phyloP scores from a whole-genome alignment of 441 rosid species.

The Corymbia calophylla region DNA sequence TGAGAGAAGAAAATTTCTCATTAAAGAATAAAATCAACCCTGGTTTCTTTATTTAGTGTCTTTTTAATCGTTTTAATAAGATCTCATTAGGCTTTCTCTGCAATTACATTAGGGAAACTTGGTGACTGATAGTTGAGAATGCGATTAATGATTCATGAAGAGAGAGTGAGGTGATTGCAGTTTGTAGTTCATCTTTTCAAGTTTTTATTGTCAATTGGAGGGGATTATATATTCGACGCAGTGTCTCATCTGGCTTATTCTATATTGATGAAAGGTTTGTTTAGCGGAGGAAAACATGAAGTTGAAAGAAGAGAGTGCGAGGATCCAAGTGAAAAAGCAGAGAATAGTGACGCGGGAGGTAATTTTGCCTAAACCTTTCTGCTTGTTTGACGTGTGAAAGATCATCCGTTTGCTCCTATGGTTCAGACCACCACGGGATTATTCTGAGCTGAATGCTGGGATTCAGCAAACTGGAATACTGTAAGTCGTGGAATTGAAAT shows the following conservation, averaged over 20 bases:
- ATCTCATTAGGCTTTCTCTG: background rate
- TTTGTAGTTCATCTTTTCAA: background rate
- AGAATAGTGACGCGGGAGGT: conserved; percentile 1
- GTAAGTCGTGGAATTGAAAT: conserved; percentile 1
- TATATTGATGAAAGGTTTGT: background rate
- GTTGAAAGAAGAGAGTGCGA: background rate
- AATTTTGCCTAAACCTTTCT: background rate
- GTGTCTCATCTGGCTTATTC: background rate
- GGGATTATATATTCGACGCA: no score
- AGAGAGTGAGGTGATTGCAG: background rate
- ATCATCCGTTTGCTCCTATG: background rate
- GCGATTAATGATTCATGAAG: background rate
- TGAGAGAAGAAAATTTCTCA: background rate
- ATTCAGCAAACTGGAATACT: conserved; percentile 5
- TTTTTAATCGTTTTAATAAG: background rate
- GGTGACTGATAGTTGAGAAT: background rate
- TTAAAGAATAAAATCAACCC: background rate
- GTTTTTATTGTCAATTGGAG: background rate
- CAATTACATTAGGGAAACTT: background rate
- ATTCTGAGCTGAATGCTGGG: background rate
- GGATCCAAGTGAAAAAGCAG: conserved; percentile 6
- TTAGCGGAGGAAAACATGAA: background rate
- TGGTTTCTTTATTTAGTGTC: background rate
- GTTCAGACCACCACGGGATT: background rate
- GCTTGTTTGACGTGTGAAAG: background rate